Base-by-base conservation (phyloP, 106 monocot species). In the Dendrobium catenatum region DNA sequence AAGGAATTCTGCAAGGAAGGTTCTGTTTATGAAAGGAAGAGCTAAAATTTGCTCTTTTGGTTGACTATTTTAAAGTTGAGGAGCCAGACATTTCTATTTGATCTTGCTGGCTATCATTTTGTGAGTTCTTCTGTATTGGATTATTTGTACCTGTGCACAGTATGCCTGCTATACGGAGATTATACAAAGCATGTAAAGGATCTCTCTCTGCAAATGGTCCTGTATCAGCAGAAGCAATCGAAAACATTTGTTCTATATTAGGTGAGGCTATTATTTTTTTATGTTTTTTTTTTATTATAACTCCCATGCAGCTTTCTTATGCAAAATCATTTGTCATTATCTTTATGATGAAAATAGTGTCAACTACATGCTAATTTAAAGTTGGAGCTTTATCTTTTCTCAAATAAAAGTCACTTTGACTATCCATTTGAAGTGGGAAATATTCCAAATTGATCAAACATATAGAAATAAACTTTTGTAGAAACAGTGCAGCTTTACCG, bases 161-260 rank as follows among this genome's bases (percentile, higher is more conserved):
- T 41, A 92, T 92, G 92, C 87, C 89, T 33, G 79, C 81, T 55
- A 78, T 92, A 73, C 75, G 82, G 79, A 92, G 80, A 68, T 82
- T 92, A 37, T 85, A 89, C 82, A 87, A 89, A 58, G 86, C 87
- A 16, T 92, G 92, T 68, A 89, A 86, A 82, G 47, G 58, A 61
- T 89, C 92, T 42, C 85, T 89, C 31, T 89, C 92, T 72, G n/a
- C 85, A 27, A 85, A 77, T 84, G 92, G 92, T 76, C 92, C 92
- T 0, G 19, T 86, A 79, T 89, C 92, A 67, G 72, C 61, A 9
- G 92, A 92, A 87, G 92, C 87, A 80, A 83, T 92, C 78, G 89
- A 89, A 64, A 85, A 87, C 59, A 89, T 92, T 80, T 86, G 87
- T 42, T 59, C 85, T 42, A 59, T 87, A 44, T 84, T 92, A 87